phyloP scores from a whole-genome alignment of 306 rosid species.

The Vachellia pachyceras region DNA sequence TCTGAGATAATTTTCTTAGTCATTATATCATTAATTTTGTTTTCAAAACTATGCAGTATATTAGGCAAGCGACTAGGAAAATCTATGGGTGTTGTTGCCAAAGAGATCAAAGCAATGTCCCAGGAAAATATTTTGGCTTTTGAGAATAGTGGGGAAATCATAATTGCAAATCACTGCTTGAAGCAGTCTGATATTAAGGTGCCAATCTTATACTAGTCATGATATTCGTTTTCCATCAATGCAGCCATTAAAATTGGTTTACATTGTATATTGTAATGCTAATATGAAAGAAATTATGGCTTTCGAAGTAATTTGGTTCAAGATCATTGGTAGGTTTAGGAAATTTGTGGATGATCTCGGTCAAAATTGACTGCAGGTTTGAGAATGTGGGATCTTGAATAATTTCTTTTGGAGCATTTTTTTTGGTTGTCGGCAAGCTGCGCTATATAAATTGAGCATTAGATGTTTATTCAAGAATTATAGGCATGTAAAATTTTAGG shows the following conservation, averaged over 20 bases:
- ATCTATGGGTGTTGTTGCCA: slow-evolving; percentile 84
- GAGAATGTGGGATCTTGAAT: not conserved
- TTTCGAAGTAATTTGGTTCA: slow-evolving; percentile 9
- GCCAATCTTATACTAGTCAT: slow-evolving; percentile 37
- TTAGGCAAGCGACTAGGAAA: slow-evolving; percentile 94
- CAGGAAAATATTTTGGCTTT: slow-evolving; percentile 88
- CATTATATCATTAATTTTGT: not conserved
- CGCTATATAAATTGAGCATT: not conserved
- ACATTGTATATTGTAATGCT: not conserved
- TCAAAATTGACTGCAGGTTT: slow-evolving; percentile 9
- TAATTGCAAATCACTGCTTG: slow-evolving; percentile 74
- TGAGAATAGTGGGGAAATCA: slow-evolving; percentile 80
- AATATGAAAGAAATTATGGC: not conserved
- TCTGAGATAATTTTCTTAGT: slow-evolving; percentile 23
- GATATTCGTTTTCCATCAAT: too few relatives aligned
- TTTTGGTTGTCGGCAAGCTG: not conserved
- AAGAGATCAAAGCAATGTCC: slow-evolving; percentile 84
- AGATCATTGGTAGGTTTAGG: not conserved
- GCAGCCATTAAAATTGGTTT: too few relatives aligned
- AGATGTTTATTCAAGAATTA: slow-evolving; percentile 21
- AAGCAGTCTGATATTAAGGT: slow-evolving; percentile 89
- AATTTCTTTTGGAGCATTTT: not conserved
- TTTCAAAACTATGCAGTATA: slow-evolving; percentile 50
- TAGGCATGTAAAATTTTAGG: slow-evolving; percentile 10
- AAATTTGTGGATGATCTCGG: not conserved